Evolutionary conservation across 768 basidiomycete genomes (phyloP), one percentile per base, ranked within the genome.

Genomic region (Podaxis sp.): DNA sequence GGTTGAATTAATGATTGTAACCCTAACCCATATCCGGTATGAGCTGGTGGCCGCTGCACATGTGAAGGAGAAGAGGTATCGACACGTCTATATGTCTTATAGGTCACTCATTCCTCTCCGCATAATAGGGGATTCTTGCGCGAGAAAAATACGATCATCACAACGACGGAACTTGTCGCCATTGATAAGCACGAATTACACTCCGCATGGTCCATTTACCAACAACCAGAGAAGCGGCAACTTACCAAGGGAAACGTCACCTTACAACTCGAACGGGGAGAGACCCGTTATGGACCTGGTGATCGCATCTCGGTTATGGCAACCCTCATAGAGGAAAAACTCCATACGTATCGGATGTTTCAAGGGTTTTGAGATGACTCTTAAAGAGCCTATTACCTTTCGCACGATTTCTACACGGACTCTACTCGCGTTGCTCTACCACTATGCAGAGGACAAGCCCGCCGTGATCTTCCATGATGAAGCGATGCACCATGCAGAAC

Each of bases 161-260:
- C 86, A 40, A 84, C 87, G 11, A 80, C 84, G n/a, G 84, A 90
- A 37, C 77, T 82, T 15, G 88, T 96, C 50, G 84, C 87, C 65
- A 92, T 97, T 68, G 91, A 93, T 79, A 97, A 96, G 74, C 95
- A 96, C 70, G 95, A 96, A 66, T 78, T 96, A 6, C 95, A 96
- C 69, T 90, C 94, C 4, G 88, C 92, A 1, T 97, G 95, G 95
- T 94, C 95, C 2, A 82, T 96, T 33, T 96, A 94, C 71, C 84
- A 84, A 53, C 90, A 93, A 71, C 83, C 84, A 12, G 91, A 94
- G 69, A 82, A 81, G 38, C 88, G 91, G n/a, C 80, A 84, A 15
- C 75, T 85, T 20, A 69, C 78, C 2, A 84, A 87, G 65, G 88
- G 92, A 3, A 88, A 87, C 30, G 82, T 93, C 17, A 87, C 82